Evolutionary conservation across 148 eudicot genomes (phyloP), one percentile per base, ranked within the genome.

Genomic region (Vaccinium macrocarpon): DNA sequence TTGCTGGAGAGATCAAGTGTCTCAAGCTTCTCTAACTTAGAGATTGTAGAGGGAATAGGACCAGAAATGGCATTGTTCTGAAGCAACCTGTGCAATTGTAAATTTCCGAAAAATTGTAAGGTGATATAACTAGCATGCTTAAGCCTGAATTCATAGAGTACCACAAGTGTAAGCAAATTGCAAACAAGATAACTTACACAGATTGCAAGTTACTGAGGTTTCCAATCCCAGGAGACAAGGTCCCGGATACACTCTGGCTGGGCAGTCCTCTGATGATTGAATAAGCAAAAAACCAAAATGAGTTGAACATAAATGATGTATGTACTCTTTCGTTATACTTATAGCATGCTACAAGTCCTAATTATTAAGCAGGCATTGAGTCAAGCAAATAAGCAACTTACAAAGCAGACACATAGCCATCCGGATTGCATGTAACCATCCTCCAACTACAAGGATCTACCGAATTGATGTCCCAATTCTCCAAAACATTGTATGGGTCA

Each of bases 401-500:
- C 98, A 96, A 80, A 78, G 91, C 87, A 85, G 95, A 91, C 57
- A 96, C 98, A 87, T 66, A 89, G 66, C 97, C 93, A 86, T 94
- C 96, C 15, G 76, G 8, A 52, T 90, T 52, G 83, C 98, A 96
- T 70, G 94, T 93, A 66, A 96, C 88, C 98, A 96, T 96, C 85
- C 95, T 92, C 98, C 98, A 96, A 76, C 95, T 90, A 88, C 98
- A 96, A 85, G 98, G 98, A 91, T 96, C 98, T 18, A 96, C 98
- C 62, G 95, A 89, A 57, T 88, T 90, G 8, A 82, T 87, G 86
- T 96, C 98, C 98, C 98, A 96, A 73, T 87, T 92, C 87, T 93
- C 95, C 84, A 96, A 89, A 68, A 88, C 94, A 87, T 93, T 90
- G 81, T 90, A 90, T 77, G 96, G 95, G 86, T 96, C 98, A 72